These are phyloP conservation scores for Fusarium multiceps DNA, from an alignment of 2,329 filamentous ascomycete species.

Conservation along the genomic window DNA sequence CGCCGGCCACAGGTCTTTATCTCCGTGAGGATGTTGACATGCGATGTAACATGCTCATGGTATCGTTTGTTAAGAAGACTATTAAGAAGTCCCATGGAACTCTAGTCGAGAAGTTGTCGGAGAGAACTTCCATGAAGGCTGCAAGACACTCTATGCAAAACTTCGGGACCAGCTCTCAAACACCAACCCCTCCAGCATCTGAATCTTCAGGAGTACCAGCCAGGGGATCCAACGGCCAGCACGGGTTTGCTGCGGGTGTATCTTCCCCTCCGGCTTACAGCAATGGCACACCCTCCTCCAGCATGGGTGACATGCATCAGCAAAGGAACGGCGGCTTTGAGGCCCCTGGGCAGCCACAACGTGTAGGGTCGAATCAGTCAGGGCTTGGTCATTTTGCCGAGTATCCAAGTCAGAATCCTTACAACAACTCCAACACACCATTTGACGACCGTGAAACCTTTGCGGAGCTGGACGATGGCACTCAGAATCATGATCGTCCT, in stretches of 20 bases:
- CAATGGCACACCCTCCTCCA: slow-evolving; percentile 19
- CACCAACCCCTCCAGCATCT: slow-evolving; percentile 30
- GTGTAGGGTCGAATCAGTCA: slow-evolving; percentile 10
- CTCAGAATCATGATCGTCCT: slow-evolving; percentile 16
- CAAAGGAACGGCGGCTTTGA: slow-evolving; percentile 13
- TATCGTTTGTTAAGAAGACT: slow-evolving; percentile 83
- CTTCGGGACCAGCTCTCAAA: slow-evolving; percentile 19
- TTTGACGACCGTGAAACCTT: slow-evolving; percentile 15
- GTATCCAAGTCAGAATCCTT: slow-evolving; percentile 35
- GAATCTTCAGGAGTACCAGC: slow-evolving; percentile 24
- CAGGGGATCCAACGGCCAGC: slow-evolving; percentile 26
- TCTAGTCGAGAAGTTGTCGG: slow-evolving; percentile 72
- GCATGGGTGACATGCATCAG: slow-evolving; percentile 15
- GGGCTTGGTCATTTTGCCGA: slow-evolving; percentile 34
- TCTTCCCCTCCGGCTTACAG: slow-evolving; percentile 19
- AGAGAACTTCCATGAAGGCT: slow-evolving; percentile 48
- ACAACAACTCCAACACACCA: slow-evolving; percentile 12
- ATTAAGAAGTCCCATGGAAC: slow-evolving; percentile 79
- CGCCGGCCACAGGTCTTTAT: slow-evolving; percentile 77
- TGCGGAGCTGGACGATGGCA: slow-evolving; percentile 22
- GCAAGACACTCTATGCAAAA: slow-evolving; percentile 35
- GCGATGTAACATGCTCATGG: slow-evolving; percentile 81
- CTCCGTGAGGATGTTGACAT: slow-evolving; percentile 87
- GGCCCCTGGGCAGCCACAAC: slow-evolving; percentile 6
- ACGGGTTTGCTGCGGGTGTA: slow-evolving; percentile 10